A percentile compares a stretch with the other conserved stretches of the same genome.
Conservation (phyloP, 2,329 filamentous ascomycete genomes). For the Nemania sp. region DNA sequence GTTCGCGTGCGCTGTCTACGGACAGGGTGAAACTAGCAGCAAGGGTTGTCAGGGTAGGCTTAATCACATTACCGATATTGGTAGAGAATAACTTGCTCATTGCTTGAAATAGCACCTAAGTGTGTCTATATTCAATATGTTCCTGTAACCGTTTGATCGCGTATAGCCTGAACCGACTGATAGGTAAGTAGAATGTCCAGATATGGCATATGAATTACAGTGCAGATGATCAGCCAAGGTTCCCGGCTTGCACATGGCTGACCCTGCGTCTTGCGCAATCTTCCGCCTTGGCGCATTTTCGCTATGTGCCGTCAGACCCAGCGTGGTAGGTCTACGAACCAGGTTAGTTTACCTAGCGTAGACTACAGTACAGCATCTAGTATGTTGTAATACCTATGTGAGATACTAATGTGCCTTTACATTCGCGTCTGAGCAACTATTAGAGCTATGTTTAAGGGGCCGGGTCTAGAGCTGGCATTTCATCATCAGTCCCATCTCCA, state of each 20-base stretch:
- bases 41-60: background rate
- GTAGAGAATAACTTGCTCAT: slow-evolving; percentile 40
- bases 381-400: background rate
- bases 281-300: slow-evolving; percentile 37
- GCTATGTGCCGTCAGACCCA: background rate
- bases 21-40: slow-evolving; percentile 42
- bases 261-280: slow-evolving; percentile 23
- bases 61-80: slow-evolving; percentile 6
- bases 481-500: slow-evolving; percentile 39
- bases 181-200: background rate
- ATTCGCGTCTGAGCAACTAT: background rate
- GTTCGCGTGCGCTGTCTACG: slow-evolving; percentile 38
- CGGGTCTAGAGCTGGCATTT: slow-evolving; percentile 39
- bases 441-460: background rate
- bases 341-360: background rate
- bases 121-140: background rate
- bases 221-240: slow-evolving; percentile 20
- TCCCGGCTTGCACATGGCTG: slow-evolving; percentile 27
- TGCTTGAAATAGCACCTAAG: slow-evolving; percentile 5
- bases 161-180: slow-evolving; percentile 28
- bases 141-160: slow-evolving; percentile 11
- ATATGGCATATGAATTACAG: slow-evolving; percentile 28
- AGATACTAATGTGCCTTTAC: background rate
- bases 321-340: background rate
- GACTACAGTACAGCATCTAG: too few relatives aligned